Base-by-base conservation (phyloP, 192 early-diverging fungal species). In the Podila minutissima region DNA sequence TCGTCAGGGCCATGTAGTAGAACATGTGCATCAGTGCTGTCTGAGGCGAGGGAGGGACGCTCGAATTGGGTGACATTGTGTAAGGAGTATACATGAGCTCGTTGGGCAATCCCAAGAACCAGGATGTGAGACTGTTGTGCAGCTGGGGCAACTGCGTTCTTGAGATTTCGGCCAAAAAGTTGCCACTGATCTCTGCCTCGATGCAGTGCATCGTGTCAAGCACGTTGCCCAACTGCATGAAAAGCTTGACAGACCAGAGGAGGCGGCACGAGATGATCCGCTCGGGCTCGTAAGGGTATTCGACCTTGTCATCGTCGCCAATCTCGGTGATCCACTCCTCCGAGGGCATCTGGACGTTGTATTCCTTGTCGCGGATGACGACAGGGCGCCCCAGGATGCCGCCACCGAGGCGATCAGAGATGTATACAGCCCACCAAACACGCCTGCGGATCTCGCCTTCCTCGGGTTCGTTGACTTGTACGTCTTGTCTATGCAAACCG, bases 1-100 rank as follows among this genome's bases (percentile, higher is more conserved):
- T 74, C 26, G 86, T 90, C 26, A 90, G 59, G 20, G 78, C 74
- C 1, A 87, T 88, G 53, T 88, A 86, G 64, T 90, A 90, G 41
- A 88, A 69, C 78, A 88, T 86, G 59, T 90, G 89, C 66, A 85
- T 68, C 46, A 69, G 24, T 4, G 82, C 65, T 35, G 84, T 85
- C 0, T 75, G 67, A 7, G 84, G 68, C 2, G 79, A 72, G 32
- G 72, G 67, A 20, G 74, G 75, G 46, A 82, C 64, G 46, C 82
- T 75, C 29, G 79, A 76, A 61, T 74, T 75, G n/a, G 84, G 85
- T 10, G 77, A 81, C 77, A 81, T 81, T 4, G 77, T 81, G 37
- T 81, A 81, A 0, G 77, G 77, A 35, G 84, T 83, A 33, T 90
- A 90, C 78, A 88, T 85, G 50, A 90, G 69, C 53, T 87, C 77